Percentiles rank a stretch among this genome's conserved stretches.
These are phyloP conservation scores for Albifimbria verrucaria DNA, from an alignment of 2,329 filamentous ascomycete genomes.

Conservation along the genomic window DNA sequence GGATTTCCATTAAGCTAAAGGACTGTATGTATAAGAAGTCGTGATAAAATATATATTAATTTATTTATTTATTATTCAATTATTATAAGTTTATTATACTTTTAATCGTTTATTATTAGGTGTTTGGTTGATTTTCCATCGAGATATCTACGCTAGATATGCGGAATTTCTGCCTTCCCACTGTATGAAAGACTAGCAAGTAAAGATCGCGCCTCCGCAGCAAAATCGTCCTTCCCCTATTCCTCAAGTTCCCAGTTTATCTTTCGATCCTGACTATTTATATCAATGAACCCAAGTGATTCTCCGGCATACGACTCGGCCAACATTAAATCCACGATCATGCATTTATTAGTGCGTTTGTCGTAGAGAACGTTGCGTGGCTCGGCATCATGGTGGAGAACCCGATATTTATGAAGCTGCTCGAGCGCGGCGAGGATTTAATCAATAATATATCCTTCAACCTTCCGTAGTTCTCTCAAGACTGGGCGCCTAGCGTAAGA, in stretches of 20 bases:
- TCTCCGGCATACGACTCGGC: conserved; percentile 16
- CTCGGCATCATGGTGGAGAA: conserved; percentile 26
- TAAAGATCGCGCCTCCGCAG: conserved; percentile 9
- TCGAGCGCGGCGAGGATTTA: conserved; percentile 4
- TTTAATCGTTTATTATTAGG: too few species aligned
- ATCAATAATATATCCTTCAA: conserved; percentile 3
- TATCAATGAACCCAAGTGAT: conserved; percentile 17
- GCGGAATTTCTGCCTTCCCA: too few species aligned
- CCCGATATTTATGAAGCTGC: conserved; percentile 11
- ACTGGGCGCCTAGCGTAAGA: conserved; percentile 20
- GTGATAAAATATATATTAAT: too few species aligned
- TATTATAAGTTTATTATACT: too few species aligned
- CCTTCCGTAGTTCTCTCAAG: not conserved
- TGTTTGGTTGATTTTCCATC: too few species aligned
- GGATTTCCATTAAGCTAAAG: too few species aligned
- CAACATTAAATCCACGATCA: conserved; percentile 30
- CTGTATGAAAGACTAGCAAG: conserved; percentile 5
- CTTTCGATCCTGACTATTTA: conserved; percentile 16
- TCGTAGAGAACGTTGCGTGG: conserved; percentile 29
- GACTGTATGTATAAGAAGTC: too few species aligned
- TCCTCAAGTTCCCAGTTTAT: conserved; percentile 13
- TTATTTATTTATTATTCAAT: too few species aligned
- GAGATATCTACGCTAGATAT: too few species aligned
- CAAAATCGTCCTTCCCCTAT: conserved; percentile 15
- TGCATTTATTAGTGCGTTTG: conserved; percentile 13